Conservation (phyloP, 2,329 filamentous ascomycete genomes). For the Samsoniella hepiali region DNA sequence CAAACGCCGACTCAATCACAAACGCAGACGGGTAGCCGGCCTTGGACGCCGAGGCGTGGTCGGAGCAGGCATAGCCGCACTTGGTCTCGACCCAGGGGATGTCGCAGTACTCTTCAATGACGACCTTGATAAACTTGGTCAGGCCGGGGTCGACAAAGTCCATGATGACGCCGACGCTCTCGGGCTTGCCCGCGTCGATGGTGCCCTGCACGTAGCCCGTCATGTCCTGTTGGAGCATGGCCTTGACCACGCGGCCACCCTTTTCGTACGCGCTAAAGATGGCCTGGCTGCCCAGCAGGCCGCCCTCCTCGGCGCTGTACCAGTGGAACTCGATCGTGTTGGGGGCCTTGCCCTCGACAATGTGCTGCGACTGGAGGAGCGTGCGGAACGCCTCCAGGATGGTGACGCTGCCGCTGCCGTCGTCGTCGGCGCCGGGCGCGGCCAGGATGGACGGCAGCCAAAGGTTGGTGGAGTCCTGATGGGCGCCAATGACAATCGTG, state of each 20-base stretch:
- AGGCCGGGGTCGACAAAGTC: conserved; percentile 82
- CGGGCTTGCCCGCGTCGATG: conserved; percentile 73
- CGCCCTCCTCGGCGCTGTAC: conserved; percentile 89
- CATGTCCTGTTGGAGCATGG: conserved; percentile 99
- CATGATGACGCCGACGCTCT: conserved; percentile 88
- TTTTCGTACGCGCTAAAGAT: conserved; percentile 82
- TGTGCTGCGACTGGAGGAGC: conserved; percentile 68
- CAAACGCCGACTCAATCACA: conserved; percentile 71
- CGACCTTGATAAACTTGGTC: conserved; percentile 85
- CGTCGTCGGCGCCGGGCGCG: conserved; percentile 92
- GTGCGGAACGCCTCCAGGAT: conserved; percentile 88
- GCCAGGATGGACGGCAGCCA: conserved; percentile 80
- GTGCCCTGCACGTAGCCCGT: conserved; percentile 84
- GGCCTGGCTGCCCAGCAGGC: conserved; percentile 81
- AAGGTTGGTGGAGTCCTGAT: conserved; percentile 94
- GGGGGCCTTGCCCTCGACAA: conserved; percentile 66
- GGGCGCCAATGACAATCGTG: conserved; percentile 85
- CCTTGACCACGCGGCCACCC: conserved; percentile 72
- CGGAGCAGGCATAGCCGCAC: conserved; percentile 81
- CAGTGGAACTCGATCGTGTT: conserved; percentile 97
- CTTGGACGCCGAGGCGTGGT: conserved; percentile 71
- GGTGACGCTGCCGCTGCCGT: conserved; percentile 88
- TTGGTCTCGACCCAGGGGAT: conserved; percentile 86
- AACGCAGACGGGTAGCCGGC: conserved; percentile 73
- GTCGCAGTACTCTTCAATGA: conserved; percentile 81